Conservation (phyloP, 2,329 filamentous ascomycete genomes). For the Fusarium sp. region DNA sequence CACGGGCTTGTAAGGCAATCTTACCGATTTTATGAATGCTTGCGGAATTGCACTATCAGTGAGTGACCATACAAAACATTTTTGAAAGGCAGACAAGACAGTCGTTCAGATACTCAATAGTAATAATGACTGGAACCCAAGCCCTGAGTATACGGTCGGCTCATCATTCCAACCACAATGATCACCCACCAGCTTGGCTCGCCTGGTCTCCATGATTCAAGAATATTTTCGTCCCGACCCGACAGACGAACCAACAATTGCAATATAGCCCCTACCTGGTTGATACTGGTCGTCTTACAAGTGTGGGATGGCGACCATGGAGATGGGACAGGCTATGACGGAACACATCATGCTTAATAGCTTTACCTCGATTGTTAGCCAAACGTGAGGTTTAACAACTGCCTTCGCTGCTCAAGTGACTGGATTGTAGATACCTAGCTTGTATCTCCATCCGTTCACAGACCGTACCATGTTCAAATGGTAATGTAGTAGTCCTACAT, state of each 20-base stretch:
- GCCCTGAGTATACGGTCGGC: neutral
- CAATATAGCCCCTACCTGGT: neutral
- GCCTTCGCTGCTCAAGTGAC: neutral
- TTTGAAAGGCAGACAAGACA: neutral
- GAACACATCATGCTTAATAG: neutral
- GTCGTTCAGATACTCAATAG: neutral
- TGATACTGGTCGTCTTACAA: neutral
- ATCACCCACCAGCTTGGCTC: neutral
- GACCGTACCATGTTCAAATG: neutral
- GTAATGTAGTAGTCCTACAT: neutral
- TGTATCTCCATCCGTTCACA: neutral
- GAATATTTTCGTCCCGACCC: slow-evolving; percentile 8
- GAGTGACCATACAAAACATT: slow-evolving; percentile 4
- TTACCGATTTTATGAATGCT: neutral
- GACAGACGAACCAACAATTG: slow-evolving; percentile 3
- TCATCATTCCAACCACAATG: neutral
- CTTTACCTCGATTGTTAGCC: neutral
- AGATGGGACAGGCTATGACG: neutral
- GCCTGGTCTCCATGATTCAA: neutral
- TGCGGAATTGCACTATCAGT: neutral
- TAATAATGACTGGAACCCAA: neutral
- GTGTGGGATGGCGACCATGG: slow-evolving; percentile 1
- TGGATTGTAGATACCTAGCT: neutral
- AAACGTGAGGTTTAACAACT: neutral
- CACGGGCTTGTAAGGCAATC: neutral